Evolutionary conservation across 495 filamentous ascomycete genomes (phyloP).

Genomic region (Lasiosphaeria hispida): DNA sequence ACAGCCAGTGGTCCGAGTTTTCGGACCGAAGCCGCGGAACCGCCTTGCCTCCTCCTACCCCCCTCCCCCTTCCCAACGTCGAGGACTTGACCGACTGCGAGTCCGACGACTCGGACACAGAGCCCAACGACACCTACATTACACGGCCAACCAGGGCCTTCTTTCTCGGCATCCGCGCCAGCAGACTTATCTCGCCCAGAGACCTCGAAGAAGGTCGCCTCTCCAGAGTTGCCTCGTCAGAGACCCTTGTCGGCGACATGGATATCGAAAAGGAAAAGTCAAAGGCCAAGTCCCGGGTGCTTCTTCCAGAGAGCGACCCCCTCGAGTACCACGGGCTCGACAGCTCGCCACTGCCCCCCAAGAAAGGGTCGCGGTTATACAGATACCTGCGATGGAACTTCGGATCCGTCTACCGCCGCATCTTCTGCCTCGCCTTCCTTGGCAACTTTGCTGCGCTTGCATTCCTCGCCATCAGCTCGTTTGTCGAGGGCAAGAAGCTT

Average conservation of each 20-base stretch:
- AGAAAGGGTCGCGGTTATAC: conserved; percentile 29
- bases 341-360: conserved; percentile 25
- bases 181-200: conserved; percentile 8
- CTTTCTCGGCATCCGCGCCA: conserved; percentile 17
- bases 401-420: conserved; percentile 36
- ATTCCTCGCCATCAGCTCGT: conserved; percentile 15
- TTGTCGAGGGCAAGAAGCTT: not conserved
- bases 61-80: conserved; percentile 10
- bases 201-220: conserved; percentile 15
- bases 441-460: conserved; percentile 28
- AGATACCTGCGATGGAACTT: conserved; percentile 36
- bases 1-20: not conserved
- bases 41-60: not conserved
- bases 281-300: not conserved
- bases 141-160: conserved; percentile 20
- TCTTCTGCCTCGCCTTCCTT: conserved; percentile 35
- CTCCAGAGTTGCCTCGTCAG: not conserved
- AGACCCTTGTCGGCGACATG: not conserved
- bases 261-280: not conserved
- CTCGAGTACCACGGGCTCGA: conserved; percentile 18
- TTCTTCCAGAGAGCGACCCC: conserved; percentile 10
- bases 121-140: conserved; percentile 15
- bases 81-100: conserved; percentile 21
- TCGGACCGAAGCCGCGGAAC: not conserved
- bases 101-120: conserved; percentile 7